These are phyloP conservation scores for Trichoderma aggressivum DNA, from an alignment of 2,329 filamentous ascomycete genomes.

Conservation along the genomic window DNA sequence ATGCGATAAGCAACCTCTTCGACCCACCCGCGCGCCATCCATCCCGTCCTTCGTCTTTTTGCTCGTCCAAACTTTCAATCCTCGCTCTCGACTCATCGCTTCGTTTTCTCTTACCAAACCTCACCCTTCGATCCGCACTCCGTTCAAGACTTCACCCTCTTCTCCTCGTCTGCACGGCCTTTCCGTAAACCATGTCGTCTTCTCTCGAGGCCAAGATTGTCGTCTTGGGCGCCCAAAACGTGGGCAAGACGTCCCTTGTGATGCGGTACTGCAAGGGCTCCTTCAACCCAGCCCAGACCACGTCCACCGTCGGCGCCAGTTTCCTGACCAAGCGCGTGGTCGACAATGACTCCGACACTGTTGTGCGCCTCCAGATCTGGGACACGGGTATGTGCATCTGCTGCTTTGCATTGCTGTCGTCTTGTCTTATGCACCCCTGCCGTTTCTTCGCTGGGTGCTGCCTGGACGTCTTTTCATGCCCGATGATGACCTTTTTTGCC, in stretches of 20 bases:
- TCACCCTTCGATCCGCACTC: background rate
- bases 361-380: slow-evolving; percentile 93
- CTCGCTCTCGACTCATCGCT: background rate
- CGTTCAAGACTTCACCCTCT: background rate
- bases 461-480: background rate
- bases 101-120: background rate
- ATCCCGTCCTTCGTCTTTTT: background rate
- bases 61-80: background rate
- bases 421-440: slow-evolving; percentile 9
- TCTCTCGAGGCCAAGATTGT: slow-evolving; percentile 79
- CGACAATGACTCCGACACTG: slow-evolving; percentile 79
- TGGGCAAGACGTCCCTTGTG: slow-evolving; percentile 76
- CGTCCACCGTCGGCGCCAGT: slow-evolving; percentile 74
- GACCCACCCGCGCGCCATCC: slow-evolving; percentile 2
- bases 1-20: slow-evolving; percentile 18
- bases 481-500: background rate
- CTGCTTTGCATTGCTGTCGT: background rate
- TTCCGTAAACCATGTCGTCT: slow-evolving; percentile 12
- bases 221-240: slow-evolving; percentile 74
- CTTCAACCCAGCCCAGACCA: slow-evolving; percentile 62
- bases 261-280: slow-evolving; percentile 72
- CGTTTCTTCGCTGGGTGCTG: background rate
- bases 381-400: slow-evolving; percentile 62
- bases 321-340: slow-evolving; percentile 77
- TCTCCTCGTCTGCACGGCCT: background rate